Percentiles rank a stretch among this genome's conserved stretches.
These are phyloP conservation scores for Penicillium psychrofluorescens DNA, from an alignment of 495 filamentous ascomycete species.

Conservation along the genomic window DNA sequence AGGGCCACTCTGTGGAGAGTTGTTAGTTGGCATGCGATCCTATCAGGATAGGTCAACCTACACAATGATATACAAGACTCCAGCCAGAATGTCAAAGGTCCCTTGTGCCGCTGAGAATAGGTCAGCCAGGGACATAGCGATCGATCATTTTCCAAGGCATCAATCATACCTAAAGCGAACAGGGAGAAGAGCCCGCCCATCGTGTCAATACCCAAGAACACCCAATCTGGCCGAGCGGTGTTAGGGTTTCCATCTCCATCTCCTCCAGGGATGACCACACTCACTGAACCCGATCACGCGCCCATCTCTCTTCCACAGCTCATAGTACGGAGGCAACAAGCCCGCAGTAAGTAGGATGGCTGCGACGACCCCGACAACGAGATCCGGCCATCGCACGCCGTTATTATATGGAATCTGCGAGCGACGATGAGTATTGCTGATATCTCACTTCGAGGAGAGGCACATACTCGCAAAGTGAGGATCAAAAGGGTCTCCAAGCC, in stretches of 20 bases:
- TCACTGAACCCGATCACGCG: slow-evolving; percentile 63
- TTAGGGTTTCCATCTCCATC: not conserved
- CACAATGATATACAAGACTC: slow-evolving; percentile 62
- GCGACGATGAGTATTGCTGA: slow-evolving; percentile 1
- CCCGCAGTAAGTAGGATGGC: slow-evolving; percentile 53
- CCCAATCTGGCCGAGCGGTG: slow-evolving; percentile 30
- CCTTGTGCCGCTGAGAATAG: slow-evolving; percentile 50
- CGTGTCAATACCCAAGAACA: slow-evolving; percentile 65
- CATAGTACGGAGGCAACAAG: slow-evolving; percentile 63
- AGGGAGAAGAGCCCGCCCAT: slow-evolving; percentile 69
- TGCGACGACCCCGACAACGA: slow-evolving; percentile 53
- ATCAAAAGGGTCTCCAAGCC: slow-evolving; percentile 56
- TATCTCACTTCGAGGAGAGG: not conserved
- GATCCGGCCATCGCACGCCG: slow-evolving; percentile 48
- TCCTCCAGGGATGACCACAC: slow-evolving; percentile 6
- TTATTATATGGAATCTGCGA: slow-evolving; percentile 45
- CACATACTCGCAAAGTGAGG: slow-evolving; percentile 50
- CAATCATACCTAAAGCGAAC: slow-evolving; percentile 54
- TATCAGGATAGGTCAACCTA: slow-evolving; percentile 21
- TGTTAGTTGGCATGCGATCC: not conserved
- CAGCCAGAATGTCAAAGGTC: slow-evolving; percentile 63
- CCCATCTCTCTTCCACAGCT: slow-evolving; percentile 63
- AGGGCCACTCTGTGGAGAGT: slow-evolving; percentile 43
- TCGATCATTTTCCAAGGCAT: not conserved
- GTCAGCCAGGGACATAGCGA: not conserved